These are phyloP conservation scores for Euphorbia lathyris DNA, from an alignment of 345 rosid genomes.

Conservation along the genomic window DNA sequence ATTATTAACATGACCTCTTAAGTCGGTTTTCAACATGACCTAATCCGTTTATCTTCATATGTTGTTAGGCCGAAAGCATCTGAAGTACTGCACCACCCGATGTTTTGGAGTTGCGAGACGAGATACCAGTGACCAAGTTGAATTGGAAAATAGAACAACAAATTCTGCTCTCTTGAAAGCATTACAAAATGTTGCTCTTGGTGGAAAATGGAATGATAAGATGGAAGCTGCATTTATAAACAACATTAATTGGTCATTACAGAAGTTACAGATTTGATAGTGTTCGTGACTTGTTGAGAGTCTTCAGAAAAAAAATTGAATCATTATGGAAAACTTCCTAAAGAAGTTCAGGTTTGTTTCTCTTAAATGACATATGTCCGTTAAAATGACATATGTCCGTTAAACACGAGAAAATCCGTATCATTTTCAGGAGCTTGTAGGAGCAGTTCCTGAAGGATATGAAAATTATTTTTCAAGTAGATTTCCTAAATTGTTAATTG, in stretches of 20 bases:
- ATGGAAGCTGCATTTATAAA: constrained; percentile 61
- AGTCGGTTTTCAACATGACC: no score
- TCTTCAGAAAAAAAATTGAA: constrained; percentile 80
- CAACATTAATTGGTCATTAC: constrained; percentile 69
- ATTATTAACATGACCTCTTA: no score
- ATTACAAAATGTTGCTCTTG: constrained; percentile 57
- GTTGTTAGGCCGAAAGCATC: constrained; percentile 64
- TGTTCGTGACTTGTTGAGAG: constrained; percentile 79
- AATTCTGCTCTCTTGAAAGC: constrained; percentile 59
- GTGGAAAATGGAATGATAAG: no score
- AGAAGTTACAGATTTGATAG: constrained; percentile 78
- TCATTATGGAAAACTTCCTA: constrained; percentile 86
- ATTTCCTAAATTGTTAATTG: constrained; percentile 75
- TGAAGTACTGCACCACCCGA: constrained; percentile 76
- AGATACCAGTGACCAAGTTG: constrained; percentile 80
- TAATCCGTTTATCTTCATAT: constrained; percentile 5
- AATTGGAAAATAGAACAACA: constrained; percentile 68
- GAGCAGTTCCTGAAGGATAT: constrained; percentile 82
- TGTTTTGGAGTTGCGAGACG: constrained; percentile 83
- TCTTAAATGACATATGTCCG: no score
- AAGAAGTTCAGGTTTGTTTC: constrained; percentile 70
- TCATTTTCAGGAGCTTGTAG: constrained; percentile 62
- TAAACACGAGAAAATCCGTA: no score
- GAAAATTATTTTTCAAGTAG: constrained; percentile 65
- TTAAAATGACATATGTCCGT: no score